Percentiles rank a stretch among this genome's conserved stretches.
phyloP scores from a whole-genome alignment of 202 grass and related monocot species.

The Alloteropsis angusta region DNA sequence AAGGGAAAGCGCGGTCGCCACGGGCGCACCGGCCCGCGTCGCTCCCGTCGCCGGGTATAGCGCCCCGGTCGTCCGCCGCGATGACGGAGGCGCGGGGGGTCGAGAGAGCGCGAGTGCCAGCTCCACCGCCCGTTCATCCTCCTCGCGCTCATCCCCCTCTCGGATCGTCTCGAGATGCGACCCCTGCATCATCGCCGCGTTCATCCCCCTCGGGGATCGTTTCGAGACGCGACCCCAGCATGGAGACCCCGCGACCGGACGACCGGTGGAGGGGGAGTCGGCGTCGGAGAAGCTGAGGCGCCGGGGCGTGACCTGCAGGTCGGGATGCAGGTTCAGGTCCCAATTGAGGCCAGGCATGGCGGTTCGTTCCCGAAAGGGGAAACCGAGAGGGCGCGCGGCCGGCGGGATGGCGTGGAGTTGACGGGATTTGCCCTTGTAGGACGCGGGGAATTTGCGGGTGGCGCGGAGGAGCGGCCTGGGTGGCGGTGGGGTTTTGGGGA shows the following conservation, averaged over 20 bases:
- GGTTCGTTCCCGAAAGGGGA: neutral
- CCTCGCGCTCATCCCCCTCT: too few species aligned
- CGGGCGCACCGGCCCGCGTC: neutral
- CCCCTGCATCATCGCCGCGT: too few species aligned
- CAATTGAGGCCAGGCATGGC: slow-evolving; percentile 3
- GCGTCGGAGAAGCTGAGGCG: slow-evolving; percentile 34
- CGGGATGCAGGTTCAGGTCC: neutral
- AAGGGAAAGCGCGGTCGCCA: neutral
- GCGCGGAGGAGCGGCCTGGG: neutral
- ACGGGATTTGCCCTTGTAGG: slow-evolving; percentile 11
- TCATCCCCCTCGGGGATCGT: neutral
- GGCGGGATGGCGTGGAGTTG: neutral
- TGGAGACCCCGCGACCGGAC: neutral
- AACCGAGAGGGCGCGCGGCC: neutral
- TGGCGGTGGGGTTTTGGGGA: neutral
- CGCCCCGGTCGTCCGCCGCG: neutral
- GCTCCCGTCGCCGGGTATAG: too few species aligned
- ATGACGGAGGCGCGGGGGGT: neutral
- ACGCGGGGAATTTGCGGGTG: neutral
- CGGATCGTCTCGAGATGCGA: too few species aligned
- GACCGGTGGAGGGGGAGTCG: neutral
- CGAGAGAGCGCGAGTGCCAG: neutral
- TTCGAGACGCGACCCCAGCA: neutral
- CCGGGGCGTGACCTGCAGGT: neutral
- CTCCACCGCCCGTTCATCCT: neutral